A percentile compares a stretch with the other conserved stretches of the same genome.
These are phyloP conservation scores for Solanum medicagineum DNA, from an alignment of 257 asterid genomes.

Conservation along the genomic window DNA sequence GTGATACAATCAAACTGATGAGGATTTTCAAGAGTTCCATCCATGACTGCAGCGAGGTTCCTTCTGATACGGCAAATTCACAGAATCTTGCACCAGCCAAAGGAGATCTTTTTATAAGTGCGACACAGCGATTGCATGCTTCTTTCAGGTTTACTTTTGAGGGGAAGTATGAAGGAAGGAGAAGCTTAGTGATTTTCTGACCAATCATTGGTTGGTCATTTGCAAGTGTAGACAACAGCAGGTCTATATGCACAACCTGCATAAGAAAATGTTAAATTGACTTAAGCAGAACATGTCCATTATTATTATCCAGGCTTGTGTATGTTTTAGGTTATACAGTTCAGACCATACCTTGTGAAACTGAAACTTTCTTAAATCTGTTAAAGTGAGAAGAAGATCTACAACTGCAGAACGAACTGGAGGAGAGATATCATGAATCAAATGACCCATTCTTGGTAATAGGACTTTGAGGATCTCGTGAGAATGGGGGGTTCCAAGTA, in stretches of 20 bases:
- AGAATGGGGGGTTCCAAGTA: constrained; percentile 88
- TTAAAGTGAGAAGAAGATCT: constrained; percentile 76
- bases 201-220: constrained; percentile 69
- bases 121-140: constrained; percentile 77
- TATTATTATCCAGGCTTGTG: neutral
- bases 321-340: neutral
- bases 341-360: constrained; percentile 66
- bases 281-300: neutral
- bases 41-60: constrained; percentile 55
- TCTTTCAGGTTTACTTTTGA: constrained; percentile 56
- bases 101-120: constrained; percentile 78
- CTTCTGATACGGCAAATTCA: constrained; percentile 70
- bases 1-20: constrained; percentile 37
- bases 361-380: constrained; percentile 57
- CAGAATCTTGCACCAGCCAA: constrained; percentile 88
- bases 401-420: constrained; percentile 59
- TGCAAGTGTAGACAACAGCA: constrained; percentile 56
- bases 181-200: constrained; percentile 81
- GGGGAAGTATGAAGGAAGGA: constrained; percentile 87
- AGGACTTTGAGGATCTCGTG: constrained; percentile 95
- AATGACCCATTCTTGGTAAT: constrained; percentile 71
- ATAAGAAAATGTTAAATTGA: constrained; percentile 6
- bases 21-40: constrained; percentile 49
- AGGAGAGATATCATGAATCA: constrained; percentile 53
- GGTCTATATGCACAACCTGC: constrained; percentile 70